These are phyloP conservation scores for Hypoxylon sp. DNA, from an alignment of 2,329 filamentous ascomycete genomes.

Conservation along the genomic window DNA sequence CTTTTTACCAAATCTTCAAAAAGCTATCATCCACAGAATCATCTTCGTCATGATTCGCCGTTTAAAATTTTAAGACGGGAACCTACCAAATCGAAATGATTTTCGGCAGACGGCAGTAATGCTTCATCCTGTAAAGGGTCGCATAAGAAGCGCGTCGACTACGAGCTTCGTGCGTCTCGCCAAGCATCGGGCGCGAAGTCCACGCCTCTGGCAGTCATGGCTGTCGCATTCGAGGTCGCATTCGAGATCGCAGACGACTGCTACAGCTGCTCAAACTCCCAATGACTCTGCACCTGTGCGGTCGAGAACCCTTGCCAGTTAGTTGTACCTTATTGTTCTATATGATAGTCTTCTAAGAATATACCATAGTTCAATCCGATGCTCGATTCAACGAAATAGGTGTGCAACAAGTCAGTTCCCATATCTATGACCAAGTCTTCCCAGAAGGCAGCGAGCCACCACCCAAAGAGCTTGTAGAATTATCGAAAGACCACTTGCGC, in stretches of 20 bases:
- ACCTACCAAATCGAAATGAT: constrained; percentile 46
- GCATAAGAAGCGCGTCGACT: constrained; percentile 59
- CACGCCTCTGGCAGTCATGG: constrained; percentile 55
- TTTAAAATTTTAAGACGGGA: constrained; percentile 12
- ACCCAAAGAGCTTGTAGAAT: constrained; percentile 79
- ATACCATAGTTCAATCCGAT: constrained; percentile 62
- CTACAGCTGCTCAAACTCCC: constrained; percentile 44
- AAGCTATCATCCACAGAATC: constrained; percentile 13
- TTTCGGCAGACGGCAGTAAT: constrained; percentile 54
- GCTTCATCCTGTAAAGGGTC: constrained; percentile 58
- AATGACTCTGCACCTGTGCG: constrained; percentile 36
- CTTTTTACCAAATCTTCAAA: constrained; percentile 37
- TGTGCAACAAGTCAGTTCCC: constrained; percentile 90
- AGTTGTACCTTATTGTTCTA: constrained; percentile 46
- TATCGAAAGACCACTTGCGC: constrained; percentile 85
- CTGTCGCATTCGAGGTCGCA: constrained; percentile 57
- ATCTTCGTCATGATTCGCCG: constrained; percentile 36
- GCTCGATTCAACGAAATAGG: constrained; percentile 92
- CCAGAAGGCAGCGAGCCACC: constrained; percentile 69
- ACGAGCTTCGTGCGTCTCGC: constrained; percentile 67
- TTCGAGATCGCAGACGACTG: constrained; percentile 61
- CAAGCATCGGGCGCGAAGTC: constrained; percentile 62
- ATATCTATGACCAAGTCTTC: constrained; percentile 89
- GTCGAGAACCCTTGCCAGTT: constrained; percentile 60
- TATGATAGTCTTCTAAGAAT: constrained; percentile 36